Evolutionary conservation across 495 filamentous ascomycete genomes (phyloP).

Genomic region (Penicillium egyptiacum): DNA sequence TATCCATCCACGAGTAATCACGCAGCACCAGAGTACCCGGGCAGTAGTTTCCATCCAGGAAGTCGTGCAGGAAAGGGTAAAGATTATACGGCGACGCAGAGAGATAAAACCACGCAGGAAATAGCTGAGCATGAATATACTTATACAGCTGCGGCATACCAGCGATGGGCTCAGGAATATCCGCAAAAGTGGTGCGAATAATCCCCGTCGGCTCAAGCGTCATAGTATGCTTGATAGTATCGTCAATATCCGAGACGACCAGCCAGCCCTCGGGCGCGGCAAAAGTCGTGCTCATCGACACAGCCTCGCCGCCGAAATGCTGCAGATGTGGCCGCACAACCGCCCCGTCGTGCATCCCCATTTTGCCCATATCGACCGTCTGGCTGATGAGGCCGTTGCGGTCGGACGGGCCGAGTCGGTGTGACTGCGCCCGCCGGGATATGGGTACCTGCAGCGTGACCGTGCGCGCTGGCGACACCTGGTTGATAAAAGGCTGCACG

Average conservation of each 20-base stretch:
- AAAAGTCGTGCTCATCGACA: slow-evolving; percentile 64
- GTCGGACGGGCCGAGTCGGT: slow-evolving; percentile 68
- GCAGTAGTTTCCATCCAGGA: slow-evolving; percentile 68
- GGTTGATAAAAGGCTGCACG: slow-evolving; percentile 73
- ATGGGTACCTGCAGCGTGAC: slow-evolving; percentile 60
- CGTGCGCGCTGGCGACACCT: slow-evolving; percentile 65
- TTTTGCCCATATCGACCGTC: slow-evolving; percentile 41
- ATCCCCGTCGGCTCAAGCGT: slow-evolving; percentile 78
- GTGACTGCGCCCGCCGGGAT: slow-evolving; percentile 32
- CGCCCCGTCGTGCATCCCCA: slow-evolving; percentile 31
- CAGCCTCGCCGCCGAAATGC: slow-evolving; percentile 43
- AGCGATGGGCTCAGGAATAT: slow-evolving; percentile 63
- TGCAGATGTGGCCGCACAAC: slow-evolving; percentile 37
- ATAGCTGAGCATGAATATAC: slow-evolving; percentile 56
- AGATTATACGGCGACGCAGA: slow-evolving; percentile 94
- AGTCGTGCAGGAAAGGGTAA: slow-evolving; percentile 76
- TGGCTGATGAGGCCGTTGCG: slow-evolving; percentile 69
- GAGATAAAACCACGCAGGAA: slow-evolving; percentile 86
- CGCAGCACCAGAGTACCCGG: slow-evolving; percentile 80
- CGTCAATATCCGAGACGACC: slow-evolving; percentile 89
- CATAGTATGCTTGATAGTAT: slow-evolving; percentile 90
- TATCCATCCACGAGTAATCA: slow-evolving; percentile 83
- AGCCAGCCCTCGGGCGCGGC: slow-evolving; percentile 81
- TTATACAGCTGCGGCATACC: slow-evolving; percentile 86
- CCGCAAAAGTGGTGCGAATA: slow-evolving; percentile 77